Evolutionary conservation across 345 rosid species (phyloP), one percentile per base, ranked within the genome.

Genomic region (Raphanus raphanistrum): DNA sequence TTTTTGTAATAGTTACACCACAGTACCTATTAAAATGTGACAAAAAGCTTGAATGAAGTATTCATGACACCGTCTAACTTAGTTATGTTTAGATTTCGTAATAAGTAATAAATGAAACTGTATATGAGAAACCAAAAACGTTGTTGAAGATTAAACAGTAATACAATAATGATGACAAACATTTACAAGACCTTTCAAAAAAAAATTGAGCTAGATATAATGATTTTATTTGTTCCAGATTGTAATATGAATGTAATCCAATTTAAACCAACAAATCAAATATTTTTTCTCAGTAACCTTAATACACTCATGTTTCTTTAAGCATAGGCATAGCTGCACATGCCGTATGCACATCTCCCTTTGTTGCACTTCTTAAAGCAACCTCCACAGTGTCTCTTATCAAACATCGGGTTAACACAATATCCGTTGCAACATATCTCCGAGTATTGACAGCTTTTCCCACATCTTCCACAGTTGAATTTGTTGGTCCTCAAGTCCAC

Each of bases 301-400:
- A 27, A 64, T 64, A 41, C 41, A 45, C 63, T 66, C 2, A 31
- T 6, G 9, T 63, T 38, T 57, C 68, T 63, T 32, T 70, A 81
- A 28, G 90, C 90, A 65, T 88, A 90, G 79, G 90, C 90, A 65
- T 88, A 90, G 79, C 62, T 84, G 76, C 94, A 88, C 88, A 88
- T 84, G 10, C 92, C 90, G 76, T 76, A 86, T 4, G 70, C 66
- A 48, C 94, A 86, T 41, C 71, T 85, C 25, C 88, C 88, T 79
- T 86, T 88, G 57, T 83, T 64, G 77, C 94, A 90, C 78, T 73
- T 80, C 70, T 82, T 90, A 78, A 71, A 79, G 84, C 92, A 90
- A n/a, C 81, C 87, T 13, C 92, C 92, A 43, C 92, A 90, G 32
- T 90, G 86, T 41, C 82, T 81, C 71, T 9, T 82, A 80, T 82